Evolutionary conservation across 371 early-diverging fungal genomes (phyloP), one percentile per base, ranked within the genome.

Genomic region (Lichtheimia ramosa): DNA sequence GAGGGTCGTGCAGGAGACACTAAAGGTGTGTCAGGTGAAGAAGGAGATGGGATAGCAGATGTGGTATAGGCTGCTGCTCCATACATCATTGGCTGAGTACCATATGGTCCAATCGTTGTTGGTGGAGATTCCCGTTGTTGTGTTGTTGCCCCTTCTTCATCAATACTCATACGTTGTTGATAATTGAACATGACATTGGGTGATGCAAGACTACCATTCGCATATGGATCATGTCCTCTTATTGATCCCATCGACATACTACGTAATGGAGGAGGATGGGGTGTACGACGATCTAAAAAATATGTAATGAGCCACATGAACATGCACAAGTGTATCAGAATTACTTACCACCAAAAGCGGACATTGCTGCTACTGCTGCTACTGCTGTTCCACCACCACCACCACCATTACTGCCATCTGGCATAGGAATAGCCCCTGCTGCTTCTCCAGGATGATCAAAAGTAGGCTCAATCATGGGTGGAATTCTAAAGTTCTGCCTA

Each of bases 401-500:
- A 34, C 34, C 34, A 34, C 34, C 34, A 34, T 34, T 34, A 34
- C 34, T 34, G 10, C 34, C 34, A 34, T 34, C 34, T 34, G 34
- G 34, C 34, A 34, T 34, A 34, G 34, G 34, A 8, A 34, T 34
- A 34, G 34, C 34, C 0, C 34, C 34, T 34, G 34, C 10, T 5
- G 10, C 34, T 34, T 34, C 34, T 34, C 34, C 34, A 34, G 34
- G 34, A 34, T 61, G 62, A 27, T 70, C 71, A 61, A 66, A 65
- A 10, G 70, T 64, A 2, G 79, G 74, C 43, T 79, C 79, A 5
- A 75, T 69, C 52, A 75, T 58, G 43, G 81, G 83, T 42, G 80
- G 81, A n/a, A 82, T 68, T 49, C 83, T 63, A 55, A 82, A 82
- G 58, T 82, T 80, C 54, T 82, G 79, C 56, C 77, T 78, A 15